Percentiles rank a stretch among this genome's conserved stretches.
Evolutionary conservation across 805 yeast genomes (phyloP).

Genomic region (Metschnikowia kunwiensis): DNA sequence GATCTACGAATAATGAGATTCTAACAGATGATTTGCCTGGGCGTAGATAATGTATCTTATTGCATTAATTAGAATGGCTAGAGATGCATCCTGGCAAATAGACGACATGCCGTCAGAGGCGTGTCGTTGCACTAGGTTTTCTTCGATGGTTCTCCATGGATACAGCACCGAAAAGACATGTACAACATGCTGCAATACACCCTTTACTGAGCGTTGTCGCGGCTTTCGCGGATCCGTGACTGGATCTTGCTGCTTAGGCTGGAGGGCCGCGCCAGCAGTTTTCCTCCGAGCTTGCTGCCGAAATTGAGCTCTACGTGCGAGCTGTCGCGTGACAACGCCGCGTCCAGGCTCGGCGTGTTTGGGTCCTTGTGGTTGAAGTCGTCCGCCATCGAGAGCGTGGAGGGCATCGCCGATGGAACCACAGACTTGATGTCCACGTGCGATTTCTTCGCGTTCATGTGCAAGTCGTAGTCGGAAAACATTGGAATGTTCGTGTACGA

Average conservation of each 20-base stretch:
- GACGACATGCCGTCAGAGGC: too few species aligned
- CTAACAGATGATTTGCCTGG: too few species aligned
- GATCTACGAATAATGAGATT: too few species aligned
- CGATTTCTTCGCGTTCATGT: slow-evolving; percentile 23
- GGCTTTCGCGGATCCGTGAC: slow-evolving; percentile 33
- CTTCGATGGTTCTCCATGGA: too few species aligned
- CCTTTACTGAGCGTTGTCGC: slow-evolving; percentile 20
- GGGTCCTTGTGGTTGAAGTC: slow-evolving; percentile 23
- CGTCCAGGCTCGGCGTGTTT: slow-evolving; percentile 13
- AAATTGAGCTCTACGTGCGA: slow-evolving; percentile 38
- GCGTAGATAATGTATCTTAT: too few species aligned
- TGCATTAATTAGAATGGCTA: too few species aligned
- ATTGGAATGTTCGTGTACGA: slow-evolving; percentile 65
- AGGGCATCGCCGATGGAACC: slow-evolving; percentile 18
- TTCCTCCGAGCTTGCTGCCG: slow-evolving; percentile 4
- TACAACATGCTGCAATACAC: too few species aligned
- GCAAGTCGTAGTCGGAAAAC: slow-evolving; percentile 49
- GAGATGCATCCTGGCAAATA: too few species aligned
- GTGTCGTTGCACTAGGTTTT: too few species aligned
- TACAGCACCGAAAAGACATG: too few species aligned
- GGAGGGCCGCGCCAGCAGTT: slow-evolving; percentile 2
- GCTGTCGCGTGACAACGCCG: slow-evolving; percentile 20
- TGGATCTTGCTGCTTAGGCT: slow-evolving; percentile 34
- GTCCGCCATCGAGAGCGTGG: slow-evolving; percentile 32
- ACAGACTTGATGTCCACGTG: slow-evolving; percentile 16